Percentiles rank a stretch among this genome's conserved stretches.
These are phyloP conservation scores for Leccinum truebloodii DNA, from an alignment of 768 basidiomycete genomes.

Conservation along the genomic window DNA sequence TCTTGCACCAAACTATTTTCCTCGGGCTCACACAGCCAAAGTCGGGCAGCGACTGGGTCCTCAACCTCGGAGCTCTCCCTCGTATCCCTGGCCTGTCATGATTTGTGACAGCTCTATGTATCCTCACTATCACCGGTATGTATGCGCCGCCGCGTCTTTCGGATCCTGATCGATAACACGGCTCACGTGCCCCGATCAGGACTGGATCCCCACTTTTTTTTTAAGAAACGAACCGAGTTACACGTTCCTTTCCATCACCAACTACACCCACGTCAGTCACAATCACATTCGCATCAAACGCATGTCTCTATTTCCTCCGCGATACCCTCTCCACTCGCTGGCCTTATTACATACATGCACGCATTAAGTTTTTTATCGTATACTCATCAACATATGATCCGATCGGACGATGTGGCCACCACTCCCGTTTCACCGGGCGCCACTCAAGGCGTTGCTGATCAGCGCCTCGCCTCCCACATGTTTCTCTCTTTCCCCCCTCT, in stretches of 20 bases:
- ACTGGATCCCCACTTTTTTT: conserved; percentile 21
- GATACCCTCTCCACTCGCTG: conserved; percentile 10
- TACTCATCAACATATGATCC: conserved; percentile 5
- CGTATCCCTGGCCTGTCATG: conserved; percentile 10
- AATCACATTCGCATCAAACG: conserved; percentile 13
- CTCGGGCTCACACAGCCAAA: conserved; percentile 46
- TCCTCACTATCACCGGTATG: conserved; percentile 21
- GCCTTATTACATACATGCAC: conserved; percentile 10
- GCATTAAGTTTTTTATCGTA: conserved; percentile 14
- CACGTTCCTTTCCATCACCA: conserved; percentile 22
- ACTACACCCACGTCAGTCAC: conserved; percentile 14
- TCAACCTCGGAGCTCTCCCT: conserved; percentile 30
- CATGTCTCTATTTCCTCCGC: conserved; percentile 11
- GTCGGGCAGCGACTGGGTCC: conserved; percentile 37
- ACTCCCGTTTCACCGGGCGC: conserved; percentile 2
- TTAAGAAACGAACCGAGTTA: conserved; percentile 2
- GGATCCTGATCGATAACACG: background rate
- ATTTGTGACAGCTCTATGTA: conserved; percentile 14
- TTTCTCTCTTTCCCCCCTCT: background rate
- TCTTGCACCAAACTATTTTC: conserved; percentile 54
- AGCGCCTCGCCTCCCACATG: conserved; percentile 3
- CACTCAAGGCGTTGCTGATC: conserved; percentile 7
- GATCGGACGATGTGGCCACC: background rate
- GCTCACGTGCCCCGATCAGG: conserved; percentile 17
- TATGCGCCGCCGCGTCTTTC: background rate